A percentile compares a stretch with the other conserved stretches of the same genome.
phyloP scores from a whole-genome alignment of 2,329 filamentous ascomycete species.

The Fusarium mangiferae region DNA sequence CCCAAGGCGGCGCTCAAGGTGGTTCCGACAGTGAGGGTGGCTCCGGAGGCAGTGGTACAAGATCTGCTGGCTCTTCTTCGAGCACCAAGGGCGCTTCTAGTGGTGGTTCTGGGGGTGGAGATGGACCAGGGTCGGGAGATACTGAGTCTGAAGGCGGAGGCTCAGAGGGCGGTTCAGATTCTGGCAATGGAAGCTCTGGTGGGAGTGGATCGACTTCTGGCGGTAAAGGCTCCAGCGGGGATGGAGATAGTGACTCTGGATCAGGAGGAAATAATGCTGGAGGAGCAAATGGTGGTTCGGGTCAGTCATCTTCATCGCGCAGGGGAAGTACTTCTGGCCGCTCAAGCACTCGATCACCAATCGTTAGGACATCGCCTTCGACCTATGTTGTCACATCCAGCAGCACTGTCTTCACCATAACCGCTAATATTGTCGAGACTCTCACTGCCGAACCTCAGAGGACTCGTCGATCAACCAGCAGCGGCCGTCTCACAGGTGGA shows the following conservation, averaged over 20 bases:
- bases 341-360: neutral
- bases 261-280: neutral
- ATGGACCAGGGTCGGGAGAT: neutral
- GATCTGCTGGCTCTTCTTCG: neutral
- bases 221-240: neutral
- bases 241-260: neutral
- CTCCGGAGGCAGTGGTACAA: neutral
- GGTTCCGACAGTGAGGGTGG: neutral
- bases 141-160: neutral
- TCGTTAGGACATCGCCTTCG: neutral
- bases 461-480: neutral
- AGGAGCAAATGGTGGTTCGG: neutral
- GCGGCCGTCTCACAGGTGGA: neutral
- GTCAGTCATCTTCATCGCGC: neutral
- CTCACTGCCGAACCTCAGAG: neutral
- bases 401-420: neutral
- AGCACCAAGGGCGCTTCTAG: neutral
- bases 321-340: neutral
- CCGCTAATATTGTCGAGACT: neutral
- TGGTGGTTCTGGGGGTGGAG: neutral
- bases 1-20: neutral
- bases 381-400: constrained; percentile 8
- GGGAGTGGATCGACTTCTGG: neutral
- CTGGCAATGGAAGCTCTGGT: neutral
- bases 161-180: neutral